phyloP scores from a whole-genome alignment of 768 basidiomycete genomes.

The Chalciporus piperatus region DNA sequence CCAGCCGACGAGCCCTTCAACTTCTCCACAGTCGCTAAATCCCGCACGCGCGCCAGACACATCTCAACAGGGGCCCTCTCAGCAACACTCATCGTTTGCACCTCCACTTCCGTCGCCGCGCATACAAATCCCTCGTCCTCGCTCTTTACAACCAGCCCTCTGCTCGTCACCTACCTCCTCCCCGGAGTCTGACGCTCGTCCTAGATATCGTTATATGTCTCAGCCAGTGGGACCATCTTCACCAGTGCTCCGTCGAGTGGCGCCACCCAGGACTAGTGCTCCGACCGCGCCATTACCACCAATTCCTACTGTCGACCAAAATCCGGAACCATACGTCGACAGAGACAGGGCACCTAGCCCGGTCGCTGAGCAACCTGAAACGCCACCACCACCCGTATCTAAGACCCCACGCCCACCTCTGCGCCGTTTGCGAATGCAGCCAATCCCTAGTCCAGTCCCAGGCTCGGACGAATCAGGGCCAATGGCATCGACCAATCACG shows the following conservation, averaged over 20 bases:
- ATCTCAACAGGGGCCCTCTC: neutral
- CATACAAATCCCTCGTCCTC: neutral
- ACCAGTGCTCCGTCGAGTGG: constrained; percentile 2
- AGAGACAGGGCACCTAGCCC: neutral
- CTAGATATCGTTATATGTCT: constrained; percentile 1
- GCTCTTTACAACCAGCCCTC: neutral
- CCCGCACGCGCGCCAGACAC: constrained; percentile 7
- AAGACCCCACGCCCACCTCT: neutral
- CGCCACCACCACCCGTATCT: constrained; percentile 1
- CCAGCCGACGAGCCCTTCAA: neutral
- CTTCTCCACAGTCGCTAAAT: constrained; percentile 1
- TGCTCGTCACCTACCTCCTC: constrained; percentile 3
- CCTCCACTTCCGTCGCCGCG: neutral
- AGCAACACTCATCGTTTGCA: neutral
- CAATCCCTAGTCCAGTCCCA: constrained; percentile 15
- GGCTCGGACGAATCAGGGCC: constrained; percentile 7
- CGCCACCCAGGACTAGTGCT: constrained; percentile 11
- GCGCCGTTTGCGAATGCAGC: constrained; percentile 19
- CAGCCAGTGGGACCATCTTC: neutral
- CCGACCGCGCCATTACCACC: constrained; percentile 23
- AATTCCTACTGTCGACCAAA: constrained; percentile 13
- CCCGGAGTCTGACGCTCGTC: constrained; percentile 4
- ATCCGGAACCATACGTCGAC: neutral
- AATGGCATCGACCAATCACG: neutral
- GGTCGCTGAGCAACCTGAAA: neutral